phyloP scores from a whole-genome alignment of 2,329 filamentous ascomycete species.

The Arthrinium puccinioides region DNA sequence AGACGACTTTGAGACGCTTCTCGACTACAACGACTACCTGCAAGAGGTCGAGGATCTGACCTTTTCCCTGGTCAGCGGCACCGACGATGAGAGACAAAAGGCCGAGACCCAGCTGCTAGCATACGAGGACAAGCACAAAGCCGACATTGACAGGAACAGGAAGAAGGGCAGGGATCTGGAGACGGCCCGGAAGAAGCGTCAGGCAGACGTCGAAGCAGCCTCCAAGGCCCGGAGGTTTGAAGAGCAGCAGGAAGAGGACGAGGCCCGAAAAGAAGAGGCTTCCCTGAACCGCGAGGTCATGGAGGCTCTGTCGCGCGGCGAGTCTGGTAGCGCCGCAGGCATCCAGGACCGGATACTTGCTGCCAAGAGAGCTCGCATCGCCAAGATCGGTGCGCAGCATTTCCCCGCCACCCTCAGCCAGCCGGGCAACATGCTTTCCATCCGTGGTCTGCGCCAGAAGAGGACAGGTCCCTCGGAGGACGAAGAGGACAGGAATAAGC shows the following conservation, averaged over 20 bases:
- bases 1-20: slow-evolving; percentile 81
- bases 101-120: slow-evolving; percentile 38
- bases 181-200: slow-evolving; percentile 41
- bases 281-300: slow-evolving; percentile 63
- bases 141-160: slow-evolving; percentile 57
- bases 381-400: slow-evolving; percentile 31
- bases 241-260: slow-evolving; percentile 60
- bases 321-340: slow-evolving; percentile 51
- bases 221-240: slow-evolving; percentile 51
- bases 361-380: slow-evolving; percentile 64
- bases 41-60: slow-evolving; percentile 87
- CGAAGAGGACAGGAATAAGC: slow-evolving; percentile 57
- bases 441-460: slow-evolving; percentile 72
- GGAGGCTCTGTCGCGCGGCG: slow-evolving; percentile 57
- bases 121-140: slow-evolving; percentile 69
- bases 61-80: slow-evolving; percentile 74
- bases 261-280: slow-evolving; percentile 57
- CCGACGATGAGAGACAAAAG: slow-evolving; percentile 50
- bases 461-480: slow-evolving; percentile 36
- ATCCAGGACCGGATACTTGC: slow-evolving; percentile 56
- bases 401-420: slow-evolving; percentile 16
- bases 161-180: slow-evolving; percentile 48
- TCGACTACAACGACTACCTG: slow-evolving; percentile 88
- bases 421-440: slow-evolving; percentile 40
- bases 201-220: slow-evolving; percentile 64